These are phyloP conservation scores for Micractinium conductrix DNA, from an alignment of 139 green algal species.

Conservation along the genomic window DNA sequence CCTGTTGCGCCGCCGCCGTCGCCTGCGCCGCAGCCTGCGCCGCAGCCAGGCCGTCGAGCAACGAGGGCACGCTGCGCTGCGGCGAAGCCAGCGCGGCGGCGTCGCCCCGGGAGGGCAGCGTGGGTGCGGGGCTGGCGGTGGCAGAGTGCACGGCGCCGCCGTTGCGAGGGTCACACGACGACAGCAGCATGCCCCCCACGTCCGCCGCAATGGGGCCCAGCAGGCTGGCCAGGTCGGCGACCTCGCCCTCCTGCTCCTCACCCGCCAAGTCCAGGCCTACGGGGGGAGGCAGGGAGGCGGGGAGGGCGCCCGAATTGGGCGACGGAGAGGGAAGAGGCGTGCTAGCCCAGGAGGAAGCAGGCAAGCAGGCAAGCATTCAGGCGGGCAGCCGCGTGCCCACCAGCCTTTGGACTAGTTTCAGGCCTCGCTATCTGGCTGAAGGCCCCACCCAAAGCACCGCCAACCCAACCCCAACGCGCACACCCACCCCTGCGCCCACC, in stretches of 20 bases:
- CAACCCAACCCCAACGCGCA: too few species aligned
- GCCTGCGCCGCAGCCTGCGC: neutral
- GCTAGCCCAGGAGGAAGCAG: neutral
- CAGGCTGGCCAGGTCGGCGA: slow-evolving; percentile 18
- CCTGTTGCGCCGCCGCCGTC: neutral
- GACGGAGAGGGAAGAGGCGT: neutral
- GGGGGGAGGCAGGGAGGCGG: neutral
- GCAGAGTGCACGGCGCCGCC: neutral
- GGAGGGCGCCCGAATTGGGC: too few species aligned
- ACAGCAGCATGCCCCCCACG: neutral
- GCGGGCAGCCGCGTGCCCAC: too few species aligned
- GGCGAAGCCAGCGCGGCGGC: neutral
- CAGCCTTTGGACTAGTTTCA: too few species aligned
- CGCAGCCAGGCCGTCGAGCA: neutral
- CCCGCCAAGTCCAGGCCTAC: slow-evolving; percentile 4
- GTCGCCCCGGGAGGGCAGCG: neutral
- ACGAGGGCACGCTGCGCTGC: neutral
- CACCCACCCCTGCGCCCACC: too few species aligned
- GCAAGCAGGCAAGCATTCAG: neutral
- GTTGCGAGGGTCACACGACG: neutral
- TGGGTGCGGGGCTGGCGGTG: neutral
- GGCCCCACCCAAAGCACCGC: too few species aligned
- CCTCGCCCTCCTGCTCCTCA: neutral
- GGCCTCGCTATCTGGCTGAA: too few species aligned
- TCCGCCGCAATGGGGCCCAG: slow-evolving; percentile 14